Evolutionary conservation across 2,329 filamentous ascomycete genomes (phyloP), one percentile per base, ranked within the genome.

Genomic region (Sporothrix pseudoabietina): DNA sequence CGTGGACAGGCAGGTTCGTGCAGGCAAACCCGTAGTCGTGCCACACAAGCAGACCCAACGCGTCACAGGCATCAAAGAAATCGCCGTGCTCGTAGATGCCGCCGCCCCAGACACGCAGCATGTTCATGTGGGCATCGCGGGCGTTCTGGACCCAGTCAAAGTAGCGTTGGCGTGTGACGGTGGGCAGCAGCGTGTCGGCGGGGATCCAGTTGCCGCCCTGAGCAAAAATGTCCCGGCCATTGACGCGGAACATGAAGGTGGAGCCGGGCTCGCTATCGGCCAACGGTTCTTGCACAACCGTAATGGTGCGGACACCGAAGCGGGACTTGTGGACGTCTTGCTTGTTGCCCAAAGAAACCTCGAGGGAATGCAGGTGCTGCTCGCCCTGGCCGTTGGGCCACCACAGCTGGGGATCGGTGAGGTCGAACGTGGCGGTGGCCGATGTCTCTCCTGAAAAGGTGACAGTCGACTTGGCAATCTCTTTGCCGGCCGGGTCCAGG

Each of bases 121-220:
- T 94, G 79, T 90, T 85, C 79, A 95, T 92, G 77, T 94, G 92
- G 5, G 92, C 92, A 75, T 94, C 90, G 16, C 90, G 90, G 77
- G 92, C 89, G 75, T 93, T 85, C 79, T 90, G 87, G 19, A 95
- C 84, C 92, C 92, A 95, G 77, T 92, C 90, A 74, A 87, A 83
- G 79, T 94, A 94, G 71, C 85, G 87, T 72, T 90, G 84, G 57
- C 84, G 85, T 9, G 85, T 86, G 71, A 94, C 90, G 4, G 92
- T 87, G 0, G 92, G 90, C 35, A 92, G 87, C 78, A 95, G 94
- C 78, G 88, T 94, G 78, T 95, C 92, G 0, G 92, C 92, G 0
- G 92, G 92, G 75, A 95, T 95, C 92, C 92, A 95, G 80, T 94
- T 88, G 76, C 91, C 93, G n/a, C 93, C 93, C 26, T 92, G 92